Conservation (phyloP, 2,329 filamentous ascomycete genomes). For the Claviceps sp. region DNA sequence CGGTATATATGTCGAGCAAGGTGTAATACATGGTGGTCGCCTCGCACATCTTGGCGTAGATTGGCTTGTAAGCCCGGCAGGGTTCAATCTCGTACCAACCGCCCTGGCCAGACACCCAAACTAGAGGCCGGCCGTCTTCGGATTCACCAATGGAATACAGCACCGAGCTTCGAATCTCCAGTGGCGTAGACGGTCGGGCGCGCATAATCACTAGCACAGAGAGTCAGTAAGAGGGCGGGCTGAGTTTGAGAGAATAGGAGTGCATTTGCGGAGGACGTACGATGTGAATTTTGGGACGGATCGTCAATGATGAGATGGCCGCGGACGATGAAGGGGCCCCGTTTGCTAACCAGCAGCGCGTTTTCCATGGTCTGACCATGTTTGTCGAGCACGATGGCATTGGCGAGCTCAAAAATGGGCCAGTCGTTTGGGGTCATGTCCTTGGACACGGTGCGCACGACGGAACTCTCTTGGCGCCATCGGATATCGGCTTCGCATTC, state of each 20-base stretch:
- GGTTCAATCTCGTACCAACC: slow-evolving; percentile 60
- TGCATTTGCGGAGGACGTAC: slow-evolving; percentile 18
- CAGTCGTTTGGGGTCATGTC: slow-evolving; percentile 33
- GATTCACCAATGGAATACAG: slow-evolving; percentile 41
- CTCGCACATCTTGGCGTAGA: slow-evolving; percentile 47
- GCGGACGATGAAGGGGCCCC: slow-evolving; percentile 47
- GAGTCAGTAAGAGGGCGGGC: too few species aligned
- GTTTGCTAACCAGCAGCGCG: slow-evolving; percentile 44
- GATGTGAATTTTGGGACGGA: slow-evolving; percentile 18
- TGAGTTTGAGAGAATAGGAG: not conserved
- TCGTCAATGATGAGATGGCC: slow-evolving; percentile 44
- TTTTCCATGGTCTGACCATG: slow-evolving; percentile 43
- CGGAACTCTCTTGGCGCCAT: slow-evolving; percentile 22
- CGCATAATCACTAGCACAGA: slow-evolving; percentile 19
- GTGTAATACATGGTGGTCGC: slow-evolving; percentile 52
- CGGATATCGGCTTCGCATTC: slow-evolving; percentile 23
- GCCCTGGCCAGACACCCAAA: slow-evolving; percentile 46
- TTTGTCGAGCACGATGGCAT: slow-evolving; percentile 44
- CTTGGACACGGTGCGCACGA: slow-evolving; percentile 17
- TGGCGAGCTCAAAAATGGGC: slow-evolving; percentile 47
- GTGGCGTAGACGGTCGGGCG: slow-evolving; percentile 18
- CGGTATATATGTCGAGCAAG: slow-evolving; percentile 42
- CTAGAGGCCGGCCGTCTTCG: slow-evolving; percentile 36
- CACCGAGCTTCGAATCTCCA: slow-evolving; percentile 40
- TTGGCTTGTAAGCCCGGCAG: slow-evolving; percentile 38